Percentiles rank a stretch among this genome's conserved stretches.
These are phyloP conservation scores for Aurantiochytrium sp. DNA, from an alignment of 108 stramenopile species.

Conservation along the genomic window DNA sequence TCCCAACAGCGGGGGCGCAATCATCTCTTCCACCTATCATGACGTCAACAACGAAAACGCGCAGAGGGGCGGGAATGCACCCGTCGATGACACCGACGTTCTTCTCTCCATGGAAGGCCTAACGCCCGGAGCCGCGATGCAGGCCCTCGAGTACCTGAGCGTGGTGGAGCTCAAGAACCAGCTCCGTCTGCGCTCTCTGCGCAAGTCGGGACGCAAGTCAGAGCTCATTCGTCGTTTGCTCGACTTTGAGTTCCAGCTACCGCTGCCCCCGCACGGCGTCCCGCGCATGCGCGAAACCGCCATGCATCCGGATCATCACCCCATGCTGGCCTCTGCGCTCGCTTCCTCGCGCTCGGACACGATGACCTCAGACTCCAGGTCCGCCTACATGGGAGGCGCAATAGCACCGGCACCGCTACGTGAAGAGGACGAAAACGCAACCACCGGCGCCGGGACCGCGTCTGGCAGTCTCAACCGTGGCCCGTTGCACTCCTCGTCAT, in stretches of 20 bases:
- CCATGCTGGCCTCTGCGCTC: not conserved
- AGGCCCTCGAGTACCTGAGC: not conserved
- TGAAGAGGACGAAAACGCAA: no score
- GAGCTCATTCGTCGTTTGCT: not conserved
- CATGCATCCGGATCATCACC: not conserved
- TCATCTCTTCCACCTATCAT: not conserved
- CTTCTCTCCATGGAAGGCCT: not conserved
- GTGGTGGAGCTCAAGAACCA: constrained; percentile 2
- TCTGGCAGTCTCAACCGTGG: no score
- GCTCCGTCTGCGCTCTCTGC: not conserved
- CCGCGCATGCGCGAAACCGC: not conserved
- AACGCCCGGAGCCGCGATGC: not conserved
- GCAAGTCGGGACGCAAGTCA: not conserved
- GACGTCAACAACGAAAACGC: not conserved
- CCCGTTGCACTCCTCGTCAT: not conserved
- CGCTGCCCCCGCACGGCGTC: not conserved
- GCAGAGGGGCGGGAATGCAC: not conserved
- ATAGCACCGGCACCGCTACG: no score
- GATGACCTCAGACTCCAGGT: no score
- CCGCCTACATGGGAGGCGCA: no score
- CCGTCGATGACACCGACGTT: not conserved
- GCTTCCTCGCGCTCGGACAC: not conserved
- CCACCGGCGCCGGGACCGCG: no score
- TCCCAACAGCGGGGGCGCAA: no score
- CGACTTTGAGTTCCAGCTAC: not conserved